phyloP scores from a whole-genome alignment of 345 rosid species.

The Pistacia integerrima region DNA sequence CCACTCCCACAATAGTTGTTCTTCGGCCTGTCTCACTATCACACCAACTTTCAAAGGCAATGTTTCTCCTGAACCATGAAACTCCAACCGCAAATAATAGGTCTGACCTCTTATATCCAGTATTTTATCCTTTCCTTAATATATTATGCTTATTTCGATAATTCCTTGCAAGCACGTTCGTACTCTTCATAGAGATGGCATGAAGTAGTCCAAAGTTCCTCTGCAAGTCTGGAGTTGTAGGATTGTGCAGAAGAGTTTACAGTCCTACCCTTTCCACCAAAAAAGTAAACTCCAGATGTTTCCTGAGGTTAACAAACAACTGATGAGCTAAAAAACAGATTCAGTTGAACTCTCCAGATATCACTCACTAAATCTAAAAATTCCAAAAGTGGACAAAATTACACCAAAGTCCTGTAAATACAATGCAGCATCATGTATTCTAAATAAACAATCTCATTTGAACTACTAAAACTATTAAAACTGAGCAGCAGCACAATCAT shows the following conservation, averaged over 20 bases:
- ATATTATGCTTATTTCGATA: slow-evolving; percentile 21
- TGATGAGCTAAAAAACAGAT: neutral
- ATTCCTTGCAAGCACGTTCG: slow-evolving; percentile 30
- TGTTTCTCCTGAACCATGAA: too few species aligned
- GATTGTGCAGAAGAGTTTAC: slow-evolving; percentile 60
- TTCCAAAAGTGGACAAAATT: neutral
- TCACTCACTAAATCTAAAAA: neutral
- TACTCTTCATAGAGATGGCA: slow-evolving; percentile 38
- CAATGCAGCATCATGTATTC: neutral
- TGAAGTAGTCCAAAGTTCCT: slow-evolving; percentile 70
- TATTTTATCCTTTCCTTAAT: neutral
- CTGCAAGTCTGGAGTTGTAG: slow-evolving; percentile 44
- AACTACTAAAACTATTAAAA: neutral
- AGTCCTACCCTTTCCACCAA: slow-evolving; percentile 77
- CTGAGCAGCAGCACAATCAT: neutral
- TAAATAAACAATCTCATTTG: neutral
- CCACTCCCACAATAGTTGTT: too few species aligned
- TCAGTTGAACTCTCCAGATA: neutral
- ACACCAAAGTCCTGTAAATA: neutral
- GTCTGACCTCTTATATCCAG: too few species aligned
- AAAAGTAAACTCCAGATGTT: slow-evolving; percentile 69
- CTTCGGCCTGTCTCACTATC: too few species aligned
- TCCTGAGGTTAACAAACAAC: slow-evolving; percentile 46
- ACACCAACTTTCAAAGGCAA: too few species aligned
- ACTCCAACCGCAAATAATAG: too few species aligned